Conservation (phyloP, 768 basidiomycete species). For the Cubamyces sp. region DNA sequence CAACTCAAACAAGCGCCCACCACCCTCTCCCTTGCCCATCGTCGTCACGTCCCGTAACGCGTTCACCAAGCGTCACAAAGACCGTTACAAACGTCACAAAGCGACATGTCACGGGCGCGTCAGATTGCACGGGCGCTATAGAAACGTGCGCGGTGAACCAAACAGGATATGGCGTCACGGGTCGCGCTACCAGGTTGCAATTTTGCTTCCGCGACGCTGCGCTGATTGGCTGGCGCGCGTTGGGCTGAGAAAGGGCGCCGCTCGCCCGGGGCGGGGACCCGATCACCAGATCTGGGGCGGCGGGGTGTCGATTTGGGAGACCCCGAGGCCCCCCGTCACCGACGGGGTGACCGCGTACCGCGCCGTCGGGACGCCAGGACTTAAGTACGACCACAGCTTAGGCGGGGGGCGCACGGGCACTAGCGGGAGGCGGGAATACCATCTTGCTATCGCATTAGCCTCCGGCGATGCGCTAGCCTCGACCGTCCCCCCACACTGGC, state of each 20-base stretch:
- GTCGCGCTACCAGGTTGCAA: neutral
- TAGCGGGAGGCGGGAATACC: neutral
- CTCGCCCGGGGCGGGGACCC: neutral
- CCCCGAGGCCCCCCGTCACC: too few relatives aligned
- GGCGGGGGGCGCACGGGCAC: too few relatives aligned
- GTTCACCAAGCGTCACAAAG: neutral
- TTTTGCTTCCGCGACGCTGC: conserved; percentile 24
- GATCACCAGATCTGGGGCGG: conserved; percentile 20
- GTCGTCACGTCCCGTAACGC: neutral
- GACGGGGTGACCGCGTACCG: neutral
- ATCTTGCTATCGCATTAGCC: conserved; percentile 7
- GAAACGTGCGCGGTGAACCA: neutral
- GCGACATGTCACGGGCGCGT: neutral
- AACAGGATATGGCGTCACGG: neutral
- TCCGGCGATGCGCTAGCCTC: neutral
- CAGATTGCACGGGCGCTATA: neutral
- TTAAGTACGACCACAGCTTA: too few relatives aligned
- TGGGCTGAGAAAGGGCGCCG: neutral
- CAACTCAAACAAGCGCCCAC: conserved; percentile 12
- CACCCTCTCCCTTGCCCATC: neutral
- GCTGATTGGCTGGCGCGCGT: conserved; percentile 13
- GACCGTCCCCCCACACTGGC: too few relatives aligned
- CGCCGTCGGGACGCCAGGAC: neutral
- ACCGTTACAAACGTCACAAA: neutral
- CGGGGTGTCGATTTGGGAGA: neutral